phyloP scores from a whole-genome alignment of 768 basidiomycete genomes.

The Infundibulicybe gibba region DNA sequence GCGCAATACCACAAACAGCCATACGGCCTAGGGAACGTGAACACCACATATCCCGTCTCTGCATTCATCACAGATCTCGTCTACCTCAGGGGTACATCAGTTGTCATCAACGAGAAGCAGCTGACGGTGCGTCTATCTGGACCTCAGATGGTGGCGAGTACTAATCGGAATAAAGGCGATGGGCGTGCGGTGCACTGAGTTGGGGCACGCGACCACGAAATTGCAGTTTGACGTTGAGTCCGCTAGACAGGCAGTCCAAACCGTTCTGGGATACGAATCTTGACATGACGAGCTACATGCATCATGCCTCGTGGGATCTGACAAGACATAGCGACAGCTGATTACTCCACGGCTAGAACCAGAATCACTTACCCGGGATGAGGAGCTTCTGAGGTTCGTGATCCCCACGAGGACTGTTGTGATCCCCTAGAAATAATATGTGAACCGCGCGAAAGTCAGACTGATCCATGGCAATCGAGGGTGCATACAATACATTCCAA shows the following conservation, averaged over 20 bases:
- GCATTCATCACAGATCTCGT: constrained; percentile 86
- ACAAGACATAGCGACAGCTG: constrained; percentile 1
- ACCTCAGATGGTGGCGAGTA: neutral
- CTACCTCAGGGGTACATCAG: constrained; percentile 59
- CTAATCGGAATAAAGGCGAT: neutral
- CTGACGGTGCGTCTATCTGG: constrained; percentile 51
- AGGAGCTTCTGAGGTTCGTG: no score
- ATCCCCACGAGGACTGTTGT: no score
- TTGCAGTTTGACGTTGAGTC: constrained; percentile 39
- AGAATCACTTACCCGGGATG: no score
- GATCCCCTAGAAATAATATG: no score
- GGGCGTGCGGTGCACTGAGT: constrained; percentile 34
- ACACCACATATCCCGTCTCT: constrained; percentile 66
- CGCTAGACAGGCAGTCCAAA: constrained; percentile 39
- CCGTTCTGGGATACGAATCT: no score
- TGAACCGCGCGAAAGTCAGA: no score
- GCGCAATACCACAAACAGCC: constrained; percentile 46
- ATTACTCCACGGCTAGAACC: neutral
- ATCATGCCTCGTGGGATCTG: constrained; percentile 6
- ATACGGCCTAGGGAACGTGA: constrained; percentile 57
- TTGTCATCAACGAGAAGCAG: constrained; percentile 56
- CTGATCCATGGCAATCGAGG: no score
- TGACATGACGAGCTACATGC: neutral
- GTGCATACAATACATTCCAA: no score
- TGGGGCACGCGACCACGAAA: constrained; percentile 22